phyloP scores from a whole-genome alignment of 1,284 basidiomycete species.

The Ganoderma lucidum region DNA sequence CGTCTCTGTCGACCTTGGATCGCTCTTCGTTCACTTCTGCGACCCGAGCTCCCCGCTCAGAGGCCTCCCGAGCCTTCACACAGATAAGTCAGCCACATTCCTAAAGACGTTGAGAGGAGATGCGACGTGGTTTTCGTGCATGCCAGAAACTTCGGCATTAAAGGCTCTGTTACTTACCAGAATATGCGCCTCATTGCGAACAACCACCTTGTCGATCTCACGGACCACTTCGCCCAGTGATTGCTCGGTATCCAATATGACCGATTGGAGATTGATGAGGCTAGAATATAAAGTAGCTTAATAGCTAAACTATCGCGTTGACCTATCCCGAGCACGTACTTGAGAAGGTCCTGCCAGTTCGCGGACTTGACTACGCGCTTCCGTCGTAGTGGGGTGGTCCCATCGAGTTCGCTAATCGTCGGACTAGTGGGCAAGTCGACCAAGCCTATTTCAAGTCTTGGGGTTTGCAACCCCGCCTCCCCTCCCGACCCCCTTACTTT shows the following conservation, averaged over 20 bases:
- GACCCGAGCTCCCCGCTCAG: constrained; percentile 63
- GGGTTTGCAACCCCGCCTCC: constrained; percentile 29
- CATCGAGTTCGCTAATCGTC: constrained; percentile 23
- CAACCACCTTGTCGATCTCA: constrained; percentile 65
- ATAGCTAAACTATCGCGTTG: background rate
- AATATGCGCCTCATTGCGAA: constrained; percentile 38
- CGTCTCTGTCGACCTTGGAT: constrained; percentile 49
- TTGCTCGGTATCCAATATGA: constrained; percentile 70
- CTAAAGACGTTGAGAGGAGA: background rate
- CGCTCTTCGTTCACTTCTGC: constrained; percentile 53
- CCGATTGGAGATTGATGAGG: constrained; percentile 73
- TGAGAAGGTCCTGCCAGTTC: constrained; percentile 73
- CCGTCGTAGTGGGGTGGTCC: constrained; percentile 25
- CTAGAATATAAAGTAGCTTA: constrained; percentile 48
- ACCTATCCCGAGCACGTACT: constrained; percentile 50
- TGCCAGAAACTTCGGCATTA: background rate
- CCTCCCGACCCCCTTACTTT: constrained; percentile 33
- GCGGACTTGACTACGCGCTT: constrained; percentile 51
- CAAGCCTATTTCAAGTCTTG: constrained; percentile 14
- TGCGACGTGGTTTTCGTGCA: background rate
- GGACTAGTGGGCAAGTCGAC: constrained; percentile 24
- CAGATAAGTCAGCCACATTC: background rate
- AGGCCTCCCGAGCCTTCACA: constrained; percentile 66
- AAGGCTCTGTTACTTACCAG: constrained; percentile 30
- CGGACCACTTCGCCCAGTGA: constrained; percentile 63